These are phyloP conservation scores for Rhododendron kiyosumense DNA, from an alignment of 148 eudicot genomes.

Conservation along the genomic window DNA sequence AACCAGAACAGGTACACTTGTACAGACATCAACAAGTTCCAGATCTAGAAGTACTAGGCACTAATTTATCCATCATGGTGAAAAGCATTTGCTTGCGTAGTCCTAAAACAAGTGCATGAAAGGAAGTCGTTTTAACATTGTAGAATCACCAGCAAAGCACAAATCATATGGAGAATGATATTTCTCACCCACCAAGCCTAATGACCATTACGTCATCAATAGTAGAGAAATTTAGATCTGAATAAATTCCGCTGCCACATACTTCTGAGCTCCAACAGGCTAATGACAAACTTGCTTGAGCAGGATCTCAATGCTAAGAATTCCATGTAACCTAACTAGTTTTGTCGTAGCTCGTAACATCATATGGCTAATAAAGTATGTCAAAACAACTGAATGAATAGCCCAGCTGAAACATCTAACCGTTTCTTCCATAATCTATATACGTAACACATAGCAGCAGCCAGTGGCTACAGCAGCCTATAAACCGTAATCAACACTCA, in stretches of 20 bases:
- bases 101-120: background rate
- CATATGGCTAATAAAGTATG: background rate
- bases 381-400: background rate
- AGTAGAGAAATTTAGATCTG: background rate
- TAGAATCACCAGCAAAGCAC: background rate
- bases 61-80: background rate
- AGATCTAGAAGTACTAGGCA: constrained; percentile 3
- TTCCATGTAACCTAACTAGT: background rate
- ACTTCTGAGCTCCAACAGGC: background rate
- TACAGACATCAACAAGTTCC: background rate
- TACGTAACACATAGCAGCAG: background rate
- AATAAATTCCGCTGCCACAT: background rate
- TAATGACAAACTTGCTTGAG: background rate
- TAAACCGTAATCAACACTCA: background rate
- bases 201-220: background rate
- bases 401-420: background rate
- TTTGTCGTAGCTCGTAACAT: background rate
- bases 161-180: background rate
- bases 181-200: background rate
- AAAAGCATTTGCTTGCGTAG: background rate
- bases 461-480: background rate
- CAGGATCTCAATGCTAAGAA: background rate
- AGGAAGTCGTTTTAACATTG: background rate
- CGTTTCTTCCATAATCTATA: background rate
- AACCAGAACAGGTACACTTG: background rate